Evolutionary conservation across 768 basidiomycete genomes (phyloP).

Genomic region (Termitomyces heimii): DNA sequence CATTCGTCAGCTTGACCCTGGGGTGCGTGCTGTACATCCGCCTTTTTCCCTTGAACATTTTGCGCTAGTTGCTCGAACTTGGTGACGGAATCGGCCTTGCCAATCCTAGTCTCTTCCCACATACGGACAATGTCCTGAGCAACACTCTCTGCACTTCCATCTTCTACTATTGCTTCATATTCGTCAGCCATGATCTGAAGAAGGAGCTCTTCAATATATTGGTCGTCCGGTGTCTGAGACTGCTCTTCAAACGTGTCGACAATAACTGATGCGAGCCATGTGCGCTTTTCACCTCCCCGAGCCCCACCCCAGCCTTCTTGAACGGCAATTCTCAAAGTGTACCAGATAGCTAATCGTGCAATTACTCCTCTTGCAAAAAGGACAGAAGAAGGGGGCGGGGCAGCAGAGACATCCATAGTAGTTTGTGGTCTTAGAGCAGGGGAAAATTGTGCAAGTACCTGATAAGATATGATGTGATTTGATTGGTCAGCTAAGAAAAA

Average conservation of each 20-base stretch:
- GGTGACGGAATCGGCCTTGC: constrained; percentile 42
- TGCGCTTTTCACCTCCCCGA: constrained; percentile 61
- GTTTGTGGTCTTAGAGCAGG: neutral
- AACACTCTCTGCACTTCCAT: constrained; percentile 72
- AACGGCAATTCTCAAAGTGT: constrained; percentile 81
- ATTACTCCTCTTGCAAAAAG: constrained; percentile 86
- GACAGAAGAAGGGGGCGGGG: constrained; percentile 42
- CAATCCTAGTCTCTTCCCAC: constrained; percentile 50
- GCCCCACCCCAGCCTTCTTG: constrained; percentile 86
- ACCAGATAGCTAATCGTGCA: constrained; percentile 79
- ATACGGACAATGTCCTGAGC: constrained; percentile 66
- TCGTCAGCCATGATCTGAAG: constrained; percentile 85
- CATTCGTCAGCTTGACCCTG: constrained; percentile 33
- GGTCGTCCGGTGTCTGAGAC: constrained; percentile 45
- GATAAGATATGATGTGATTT: constrained; percentile 12
- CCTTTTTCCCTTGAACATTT: constrained; percentile 48
- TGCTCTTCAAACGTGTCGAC: constrained; percentile 73
- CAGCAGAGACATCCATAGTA: constrained; percentile 17
- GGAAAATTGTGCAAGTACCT: neutral
- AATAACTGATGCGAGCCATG: constrained; percentile 78
- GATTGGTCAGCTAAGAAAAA: constrained; percentile 5
- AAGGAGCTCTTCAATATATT: constrained; percentile 78
- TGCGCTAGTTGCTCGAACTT: constrained; percentile 65
- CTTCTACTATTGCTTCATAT: constrained; percentile 80
- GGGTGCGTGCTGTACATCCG: constrained; percentile 39